phyloP scores from a whole-genome alignment of 805 yeast genomes.

The Metschnikowia koreensis region DNA sequence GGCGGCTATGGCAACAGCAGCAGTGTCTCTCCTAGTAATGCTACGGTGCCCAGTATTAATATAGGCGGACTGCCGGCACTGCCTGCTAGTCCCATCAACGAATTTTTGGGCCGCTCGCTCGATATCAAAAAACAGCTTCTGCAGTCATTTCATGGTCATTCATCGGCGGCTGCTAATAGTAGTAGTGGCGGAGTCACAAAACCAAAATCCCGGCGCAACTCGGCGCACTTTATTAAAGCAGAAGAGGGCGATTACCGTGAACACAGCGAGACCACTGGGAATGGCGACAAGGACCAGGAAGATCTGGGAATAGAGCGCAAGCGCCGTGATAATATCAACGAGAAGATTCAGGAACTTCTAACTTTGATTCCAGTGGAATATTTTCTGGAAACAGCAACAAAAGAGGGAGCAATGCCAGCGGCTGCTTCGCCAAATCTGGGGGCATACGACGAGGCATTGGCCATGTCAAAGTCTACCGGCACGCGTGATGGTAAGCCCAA shows the following conservation, averaged over 20 bases:
- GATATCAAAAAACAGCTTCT: constrained; percentile 44
- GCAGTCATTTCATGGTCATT: constrained; percentile 31
- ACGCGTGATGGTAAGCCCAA: constrained; percentile 84
- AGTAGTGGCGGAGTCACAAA: constrained; percentile 34
- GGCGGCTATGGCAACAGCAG: neutral
- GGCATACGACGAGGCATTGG: constrained; percentile 7
- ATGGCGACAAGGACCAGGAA: constrained; percentile 39
- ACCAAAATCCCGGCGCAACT: constrained; percentile 38
- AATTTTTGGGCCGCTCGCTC: constrained; percentile 28
- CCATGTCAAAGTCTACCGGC: constrained; percentile 35
- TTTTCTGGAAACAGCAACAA: constrained; percentile 26
- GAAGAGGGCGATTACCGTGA: constrained; percentile 23
- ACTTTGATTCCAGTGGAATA: constrained; percentile 37
- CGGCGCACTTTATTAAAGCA: constrained; percentile 26
- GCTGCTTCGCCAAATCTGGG: neutral
- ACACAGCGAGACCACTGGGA: constrained; percentile 25
- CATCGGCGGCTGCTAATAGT: constrained; percentile 17
- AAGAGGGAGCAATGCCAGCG: neutral
- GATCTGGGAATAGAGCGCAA: constrained; percentile 39
- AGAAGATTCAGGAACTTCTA: constrained; percentile 43
- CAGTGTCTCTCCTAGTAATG: constrained; percentile 2
- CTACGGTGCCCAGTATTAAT: constrained; percentile 30
- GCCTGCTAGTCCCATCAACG: constrained; percentile 21
- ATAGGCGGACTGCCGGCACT: constrained; percentile 19
- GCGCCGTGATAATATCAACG: constrained; percentile 44